These are phyloP conservation scores for Gliomastix tumulicola DNA, from an alignment of 2,329 filamentous ascomycete species.

Conservation along the genomic window DNA sequence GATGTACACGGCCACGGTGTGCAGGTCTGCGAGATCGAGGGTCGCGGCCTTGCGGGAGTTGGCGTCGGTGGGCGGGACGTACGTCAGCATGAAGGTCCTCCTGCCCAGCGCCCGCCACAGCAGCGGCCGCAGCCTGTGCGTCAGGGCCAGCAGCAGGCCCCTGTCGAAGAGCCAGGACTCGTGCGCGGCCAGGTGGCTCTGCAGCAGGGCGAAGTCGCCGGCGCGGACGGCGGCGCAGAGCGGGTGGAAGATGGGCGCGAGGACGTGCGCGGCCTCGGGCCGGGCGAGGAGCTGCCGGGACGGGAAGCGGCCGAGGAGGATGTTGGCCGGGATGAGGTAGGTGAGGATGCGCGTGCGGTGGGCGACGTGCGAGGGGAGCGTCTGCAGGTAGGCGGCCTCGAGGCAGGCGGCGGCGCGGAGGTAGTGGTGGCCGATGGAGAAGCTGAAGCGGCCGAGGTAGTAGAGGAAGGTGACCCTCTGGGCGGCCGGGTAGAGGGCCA, in stretches of 20 bases:
- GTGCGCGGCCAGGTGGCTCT: conserved; percentile 56
- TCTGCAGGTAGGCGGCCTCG: conserved; percentile 72
- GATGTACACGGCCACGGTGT: conserved; percentile 55
- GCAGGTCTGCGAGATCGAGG: conserved; percentile 64
- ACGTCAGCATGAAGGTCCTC: conserved; percentile 71
- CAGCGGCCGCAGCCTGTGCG: conserved; percentile 70
- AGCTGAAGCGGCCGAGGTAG: conserved; percentile 86
- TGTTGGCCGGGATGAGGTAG: conserved; percentile 75
- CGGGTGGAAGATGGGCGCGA: conserved; percentile 63
- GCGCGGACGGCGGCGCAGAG: conserved; percentile 65
- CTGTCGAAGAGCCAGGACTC: conserved; percentile 70
- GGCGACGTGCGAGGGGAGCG: conserved; percentile 49
- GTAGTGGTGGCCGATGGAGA: conserved; percentile 80
- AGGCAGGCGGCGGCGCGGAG: conserved; percentile 68
- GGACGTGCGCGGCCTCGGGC: conserved; percentile 58
- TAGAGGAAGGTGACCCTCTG: conserved; percentile 92
- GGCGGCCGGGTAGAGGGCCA: conserved; percentile 74
- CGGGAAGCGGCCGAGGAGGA: conserved; percentile 80
- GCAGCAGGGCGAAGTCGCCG: conserved; percentile 70
- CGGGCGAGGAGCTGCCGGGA: conserved; percentile 57
- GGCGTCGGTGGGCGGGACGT: conserved; percentile 54
- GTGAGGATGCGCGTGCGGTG: conserved; percentile 77
- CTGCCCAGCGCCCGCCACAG: conserved; percentile 80
- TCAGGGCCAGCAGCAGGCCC: conserved; percentile 68
- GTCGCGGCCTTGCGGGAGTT: conserved; percentile 61